phyloP scores from a whole-genome alignment of 805 yeast species.

The Barnettozyma californica region DNA sequence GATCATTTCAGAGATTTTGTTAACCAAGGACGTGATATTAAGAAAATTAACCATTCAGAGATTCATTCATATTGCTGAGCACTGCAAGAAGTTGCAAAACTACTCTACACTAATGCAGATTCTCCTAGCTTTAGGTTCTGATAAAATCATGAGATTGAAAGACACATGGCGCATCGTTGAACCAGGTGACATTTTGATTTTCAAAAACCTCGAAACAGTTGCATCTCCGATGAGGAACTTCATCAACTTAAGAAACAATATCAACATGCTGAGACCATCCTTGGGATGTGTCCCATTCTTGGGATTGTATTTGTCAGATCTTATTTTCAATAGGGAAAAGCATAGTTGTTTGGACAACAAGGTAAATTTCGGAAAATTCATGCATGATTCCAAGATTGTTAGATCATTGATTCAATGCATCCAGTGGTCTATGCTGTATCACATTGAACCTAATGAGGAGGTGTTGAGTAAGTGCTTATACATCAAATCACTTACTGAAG shows the following conservation, averaged over 20 bases:
- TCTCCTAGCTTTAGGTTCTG: slow-evolving; percentile 71
- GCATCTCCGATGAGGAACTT: slow-evolving; percentile 76
- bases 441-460: slow-evolving; percentile 50
- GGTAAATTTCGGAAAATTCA: slow-evolving; percentile 74
- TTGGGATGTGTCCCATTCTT: slow-evolving; percentile 87
- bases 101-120: slow-evolving; percentile 86
- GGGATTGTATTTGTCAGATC: slow-evolving; percentile 79
- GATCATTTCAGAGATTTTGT: slow-evolving; percentile 81
- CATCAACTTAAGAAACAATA: slow-evolving; percentile 54
- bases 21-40: slow-evolving; percentile 56
- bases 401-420: slow-evolving; percentile 73
- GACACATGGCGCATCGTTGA: slow-evolving; percentile 73
- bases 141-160: slow-evolving; percentile 49
- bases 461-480: slow-evolving; percentile 80
- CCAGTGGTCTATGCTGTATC: slow-evolving; percentile 76
- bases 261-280: slow-evolving; percentile 54
- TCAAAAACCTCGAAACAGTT: slow-evolving; percentile 63
- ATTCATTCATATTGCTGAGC: slow-evolving; percentile 80
- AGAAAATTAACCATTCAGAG: slow-evolving; percentile 72
- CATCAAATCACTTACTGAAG: slow-evolving; percentile 65
- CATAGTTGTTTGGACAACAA: slow-evolving; percentile 26
- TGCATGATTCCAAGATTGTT: slow-evolving; percentile 70
- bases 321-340: slow-evolving; percentile 57
- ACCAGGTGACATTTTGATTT: slow-evolving; percentile 63
- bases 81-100: slow-evolving; percentile 69